These are phyloP conservation scores for Pichia sp. DNA, from an alignment of 1,139 yeast species.

Conservation along the genomic window DNA sequence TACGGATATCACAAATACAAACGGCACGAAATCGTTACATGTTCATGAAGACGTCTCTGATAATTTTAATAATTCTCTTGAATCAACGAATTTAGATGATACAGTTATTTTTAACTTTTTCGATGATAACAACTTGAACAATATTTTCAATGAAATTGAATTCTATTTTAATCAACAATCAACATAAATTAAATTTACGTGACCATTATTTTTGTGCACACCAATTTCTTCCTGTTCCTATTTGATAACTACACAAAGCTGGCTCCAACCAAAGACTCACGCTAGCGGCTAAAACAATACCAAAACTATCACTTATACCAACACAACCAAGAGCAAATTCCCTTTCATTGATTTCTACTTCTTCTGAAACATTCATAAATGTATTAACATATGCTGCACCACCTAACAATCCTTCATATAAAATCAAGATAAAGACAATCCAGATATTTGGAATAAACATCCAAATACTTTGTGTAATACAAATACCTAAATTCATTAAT, in stretches of 20 bases:
- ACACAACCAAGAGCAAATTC: slow-evolving; percentile 95
- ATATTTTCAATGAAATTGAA: slow-evolving; percentile 8
- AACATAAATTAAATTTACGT: too few relatives aligned
- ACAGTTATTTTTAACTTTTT: slow-evolving; percentile 3
- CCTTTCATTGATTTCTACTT: slow-evolving; percentile 46
- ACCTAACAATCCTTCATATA: slow-evolving; percentile 86
- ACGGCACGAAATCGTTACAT: too few relatives aligned
- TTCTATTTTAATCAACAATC: slow-evolving; percentile 1
- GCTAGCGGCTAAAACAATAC: slow-evolving; percentile 76
- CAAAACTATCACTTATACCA: slow-evolving; percentile 85
- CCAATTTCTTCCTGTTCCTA: slow-evolving; percentile 58
- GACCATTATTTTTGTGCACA: slow-evolving; percentile 38
- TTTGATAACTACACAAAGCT: slow-evolving; percentile 64
- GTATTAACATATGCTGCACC: slow-evolving; percentile 90
- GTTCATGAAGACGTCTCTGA: neutral
- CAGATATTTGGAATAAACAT: slow-evolving; percentile 61
- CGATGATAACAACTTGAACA: slow-evolving; percentile 3
- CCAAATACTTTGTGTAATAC: slow-evolving; percentile 59
- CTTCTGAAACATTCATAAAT: slow-evolving; percentile 69
- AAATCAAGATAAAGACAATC: slow-evolving; percentile 53
- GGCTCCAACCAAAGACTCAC: slow-evolving; percentile 72
- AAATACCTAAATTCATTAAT: slow-evolving; percentile 52
- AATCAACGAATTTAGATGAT: slow-evolving; percentile 2
- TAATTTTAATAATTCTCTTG: neutral
- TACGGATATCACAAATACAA: too few relatives aligned